phyloP scores from a whole-genome alignment of 1,284 basidiomycete species.

The Gomphus bonarii region DNA sequence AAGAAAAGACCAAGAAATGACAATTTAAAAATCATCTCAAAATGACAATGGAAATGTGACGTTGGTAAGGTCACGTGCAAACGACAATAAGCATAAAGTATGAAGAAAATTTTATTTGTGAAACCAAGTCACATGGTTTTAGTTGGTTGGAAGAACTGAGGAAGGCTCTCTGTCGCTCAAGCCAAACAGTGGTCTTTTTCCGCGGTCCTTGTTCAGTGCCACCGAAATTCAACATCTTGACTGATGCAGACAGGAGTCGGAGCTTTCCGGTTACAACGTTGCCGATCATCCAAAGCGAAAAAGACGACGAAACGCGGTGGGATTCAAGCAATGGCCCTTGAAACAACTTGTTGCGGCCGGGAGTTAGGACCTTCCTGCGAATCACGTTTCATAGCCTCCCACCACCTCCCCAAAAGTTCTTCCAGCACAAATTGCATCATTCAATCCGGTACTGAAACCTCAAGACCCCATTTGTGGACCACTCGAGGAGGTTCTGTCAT shows the following conservation, averaged over 20 bases:
- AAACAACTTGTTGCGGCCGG: slow-evolving; percentile 59
- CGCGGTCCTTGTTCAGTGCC: too few species aligned
- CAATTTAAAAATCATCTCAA: too few species aligned
- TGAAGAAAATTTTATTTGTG: too few species aligned
- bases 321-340: slow-evolving; percentile 82
- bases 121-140: too few species aligned
- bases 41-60: too few species aligned
- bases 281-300: slow-evolving; percentile 17
- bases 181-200: too few species aligned
- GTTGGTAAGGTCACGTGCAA: too few species aligned
- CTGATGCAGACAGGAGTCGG: slow-evolving; percentile 15
- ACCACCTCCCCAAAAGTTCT: slow-evolving; percentile 18
- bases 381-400: slow-evolving; percentile 15
- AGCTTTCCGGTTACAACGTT: slow-evolving; percentile 27
- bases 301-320: slow-evolving; percentile 34
- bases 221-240: not conserved
- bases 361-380: slow-evolving; percentile 27
- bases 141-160: too few species aligned
- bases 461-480: slow-evolving; percentile 46
- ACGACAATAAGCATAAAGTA: too few species aligned
- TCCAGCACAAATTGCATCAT: slow-evolving; percentile 5
- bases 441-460: slow-evolving; percentile 3
- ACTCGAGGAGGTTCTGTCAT: slow-evolving; percentile 51
- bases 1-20: too few species aligned
- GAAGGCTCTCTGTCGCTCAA: too few species aligned